These are phyloP conservation scores for Coemansia sp. DNA, from an alignment of 192 early-diverging fungal species.

Conservation along the genomic window DNA sequence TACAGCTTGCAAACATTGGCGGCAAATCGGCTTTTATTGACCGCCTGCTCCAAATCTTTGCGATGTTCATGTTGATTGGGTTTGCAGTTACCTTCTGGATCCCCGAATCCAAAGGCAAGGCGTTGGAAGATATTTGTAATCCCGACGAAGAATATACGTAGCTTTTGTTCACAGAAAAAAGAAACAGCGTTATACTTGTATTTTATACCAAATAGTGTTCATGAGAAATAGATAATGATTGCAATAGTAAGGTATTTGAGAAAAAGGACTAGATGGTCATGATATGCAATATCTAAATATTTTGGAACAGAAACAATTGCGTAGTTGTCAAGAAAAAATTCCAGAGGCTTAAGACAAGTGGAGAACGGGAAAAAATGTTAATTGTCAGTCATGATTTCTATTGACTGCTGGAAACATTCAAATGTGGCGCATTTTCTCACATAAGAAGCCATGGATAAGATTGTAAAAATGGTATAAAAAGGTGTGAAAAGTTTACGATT, in stretches of 20 bases:
- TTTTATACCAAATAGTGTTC: too few relatives aligned
- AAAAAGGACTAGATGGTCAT: too few relatives aligned
- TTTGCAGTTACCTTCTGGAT: slow-evolving; percentile 48
- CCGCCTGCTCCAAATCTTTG: slow-evolving; percentile 67
- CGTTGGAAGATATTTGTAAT: slow-evolving; percentile 46
- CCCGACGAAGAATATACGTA: slow-evolving; percentile 28
- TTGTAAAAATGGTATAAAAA: too few relatives aligned
- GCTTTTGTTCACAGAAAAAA: neutral
- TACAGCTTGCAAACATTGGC: slow-evolving; percentile 65
- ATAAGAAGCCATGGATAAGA: too few relatives aligned
- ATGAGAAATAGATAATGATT: neutral
- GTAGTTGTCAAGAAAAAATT: too few relatives aligned
- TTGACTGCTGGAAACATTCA: neutral
- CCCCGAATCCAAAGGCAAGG: slow-evolving; percentile 47
- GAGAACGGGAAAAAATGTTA: too few relatives aligned
- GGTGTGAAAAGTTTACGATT: too few relatives aligned
- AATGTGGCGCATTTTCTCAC: neutral
- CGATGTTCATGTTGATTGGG: slow-evolving; percentile 72
- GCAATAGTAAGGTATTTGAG: too few relatives aligned
- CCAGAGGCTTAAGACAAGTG: too few relatives aligned
- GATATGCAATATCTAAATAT: too few relatives aligned
- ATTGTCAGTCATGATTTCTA: neutral
- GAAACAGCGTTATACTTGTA: neutral
- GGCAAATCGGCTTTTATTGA: slow-evolving; percentile 61
- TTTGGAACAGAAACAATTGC: too few relatives aligned